These are phyloP conservation scores for Fusarium sulawesiense DNA, from an alignment of 2,329 filamentous ascomycete species.

Conservation along the genomic window DNA sequence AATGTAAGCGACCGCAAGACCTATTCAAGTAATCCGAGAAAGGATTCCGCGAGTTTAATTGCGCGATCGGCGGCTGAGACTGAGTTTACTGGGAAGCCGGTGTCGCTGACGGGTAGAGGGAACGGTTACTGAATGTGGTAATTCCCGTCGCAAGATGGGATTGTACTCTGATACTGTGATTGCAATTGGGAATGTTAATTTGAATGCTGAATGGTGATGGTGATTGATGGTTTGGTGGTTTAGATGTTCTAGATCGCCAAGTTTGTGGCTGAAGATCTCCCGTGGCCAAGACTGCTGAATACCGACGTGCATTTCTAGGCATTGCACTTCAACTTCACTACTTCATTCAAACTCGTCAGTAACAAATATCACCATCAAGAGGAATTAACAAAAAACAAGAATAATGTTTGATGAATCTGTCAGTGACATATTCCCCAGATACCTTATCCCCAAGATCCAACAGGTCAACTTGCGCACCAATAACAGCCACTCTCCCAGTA, in stretches of 20 bases:
- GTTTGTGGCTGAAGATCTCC: constrained; percentile 28
- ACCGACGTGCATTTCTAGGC: constrained; percentile 10
- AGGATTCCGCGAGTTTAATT: constrained; percentile 1
- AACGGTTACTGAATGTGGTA: not conserved
- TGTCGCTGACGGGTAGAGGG: not conserved
- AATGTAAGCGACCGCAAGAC: constrained; percentile 8
- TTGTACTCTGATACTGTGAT: not conserved
- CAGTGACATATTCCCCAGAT: not conserved
- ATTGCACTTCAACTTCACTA: not conserved
- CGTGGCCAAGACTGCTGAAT: constrained; percentile 25
- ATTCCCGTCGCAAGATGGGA: not conserved
- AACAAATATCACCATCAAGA: too few species aligned
- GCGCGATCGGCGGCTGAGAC: constrained; percentile 8
- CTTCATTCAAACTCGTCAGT: too few species aligned
- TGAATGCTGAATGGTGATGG: not conserved
- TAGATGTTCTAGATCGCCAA: constrained; percentile 22
- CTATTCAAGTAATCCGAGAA: constrained; percentile 10
- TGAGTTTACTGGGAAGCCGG: not conserved
- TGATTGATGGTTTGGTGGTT: not conserved
- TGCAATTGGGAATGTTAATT: not conserved
- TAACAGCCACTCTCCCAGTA: not conserved
- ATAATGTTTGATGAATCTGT: not conserved
- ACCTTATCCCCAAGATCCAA: not conserved
- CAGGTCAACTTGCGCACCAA: not conserved
- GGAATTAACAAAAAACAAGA: not conserved